Evolutionary conservation across 768 basidiomycete species (phyloP), one percentile per base, ranked within the genome.

Genomic region (Botryobasidium botryosum): DNA sequence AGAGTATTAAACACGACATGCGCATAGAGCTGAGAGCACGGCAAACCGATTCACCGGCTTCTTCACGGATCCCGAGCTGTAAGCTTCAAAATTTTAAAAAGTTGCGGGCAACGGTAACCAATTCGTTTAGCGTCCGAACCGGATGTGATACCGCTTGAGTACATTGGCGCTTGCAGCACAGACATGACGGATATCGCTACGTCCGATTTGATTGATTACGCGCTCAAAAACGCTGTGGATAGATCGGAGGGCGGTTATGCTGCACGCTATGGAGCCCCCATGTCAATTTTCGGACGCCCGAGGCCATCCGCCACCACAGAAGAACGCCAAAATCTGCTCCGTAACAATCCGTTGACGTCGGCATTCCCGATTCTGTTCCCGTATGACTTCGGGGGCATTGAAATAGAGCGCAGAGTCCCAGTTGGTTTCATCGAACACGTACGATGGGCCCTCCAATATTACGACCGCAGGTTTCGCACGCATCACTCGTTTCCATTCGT

Each of bases 71-170:
- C n/a, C n/a, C n/a, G n/a, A n/a, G n/a, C n/a, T n/a, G n/a, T n/a
- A n/a, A n/a, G n/a, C n/a, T n/a, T n/a, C n/a, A n/a, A n/a, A n/a
- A n/a, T n/a, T n/a, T n/a, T n/a, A n/a, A n/a, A n/a, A n/a, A n/a
- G n/a, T n/a, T n/a, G n/a, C n/a, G n/a, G n/a, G n/a, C n/a, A n/a
- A n/a, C n/a, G n/a, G n/a, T n/a, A n/a, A n/a, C n/a, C n/a, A n/a
- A n/a, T n/a, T n/a, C n/a, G n/a, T n/a, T n/a, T n/a, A n/a, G 8
- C n/a, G 7, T 12, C 37, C 15, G 2, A 39, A 8, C 8, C 53
- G 0, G 53, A 52, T 28, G 56, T 61, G 0, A 55, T 62, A 8
- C 61, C 61, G 1, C 26, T 63, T 7, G 52, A 58, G 27, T 18
- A 50, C 0, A 45, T 50, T 7, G 63, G 59, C 3, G 44, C 49